Evolutionary conservation across 148 eudicot species (phyloP), one percentile per base, ranked within the genome.

Genomic region (Polygonum maritimum): DNA sequence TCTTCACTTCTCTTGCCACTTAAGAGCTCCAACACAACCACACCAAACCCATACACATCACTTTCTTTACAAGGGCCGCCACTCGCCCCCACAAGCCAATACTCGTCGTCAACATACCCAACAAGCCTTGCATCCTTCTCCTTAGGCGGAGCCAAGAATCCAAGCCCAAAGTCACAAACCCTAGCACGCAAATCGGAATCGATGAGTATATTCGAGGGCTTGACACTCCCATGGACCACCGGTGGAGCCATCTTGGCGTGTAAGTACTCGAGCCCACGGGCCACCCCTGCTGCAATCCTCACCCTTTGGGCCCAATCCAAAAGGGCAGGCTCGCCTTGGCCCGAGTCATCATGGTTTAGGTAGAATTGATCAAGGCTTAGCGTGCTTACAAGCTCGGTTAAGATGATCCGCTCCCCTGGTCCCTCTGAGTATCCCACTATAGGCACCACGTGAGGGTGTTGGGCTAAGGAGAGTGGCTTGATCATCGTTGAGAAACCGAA

Each of bases 31-130:
- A 94, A 76, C 84, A 90, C 76, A 81, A 92, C 87, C 31, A 92
- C 92, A 77, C 98, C 98, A 74, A 94, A 80, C 65, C 93, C 98
- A 83, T 85, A 92, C 26, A 94, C 89, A 86, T 94, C 98, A 81
- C 93, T 82, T 74, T 92, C 98, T 78, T 87, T 94, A 21, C 95
- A 84, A 80, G 80, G 85, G 39, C 94, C 89, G 19, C 77, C 83
- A 60, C 73, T 77, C 5, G 73, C 82, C 63, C 48, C 60, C 10
- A 63, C 86, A 40, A 15, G 69, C 98, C 93, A 86, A 83, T 82
- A 94, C 83, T 91, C 97, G n/a, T 88, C 87, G 69, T 92, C 98
- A 2, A 91, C 97, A 74, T 94, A 94, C 78, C 97, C 97, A 36
- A 82, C 83, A 8, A 88, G 70, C 7, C 93, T 89, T 1, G 5